Conservation (phyloP, 192 early-diverging fungal genomes). For the Bifiguratus adelaidae region DNA sequence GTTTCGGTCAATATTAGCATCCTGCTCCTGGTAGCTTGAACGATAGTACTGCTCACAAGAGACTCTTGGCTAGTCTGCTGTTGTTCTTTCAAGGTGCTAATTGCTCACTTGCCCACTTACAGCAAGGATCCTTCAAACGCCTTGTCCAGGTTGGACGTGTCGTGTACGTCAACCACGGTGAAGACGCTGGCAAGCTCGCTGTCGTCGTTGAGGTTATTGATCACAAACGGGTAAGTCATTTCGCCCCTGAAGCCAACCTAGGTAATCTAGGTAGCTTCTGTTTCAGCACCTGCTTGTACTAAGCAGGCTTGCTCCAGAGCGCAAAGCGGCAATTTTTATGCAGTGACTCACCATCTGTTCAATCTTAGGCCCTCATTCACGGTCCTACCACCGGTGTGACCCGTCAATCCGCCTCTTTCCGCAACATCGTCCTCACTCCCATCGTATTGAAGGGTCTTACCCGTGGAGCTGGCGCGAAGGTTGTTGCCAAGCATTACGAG, state of each 20-base stretch:
- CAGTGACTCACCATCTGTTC: neutral
- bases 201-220: slow-evolving; percentile 99
- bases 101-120: slow-evolving; percentile 19
- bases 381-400: slow-evolving; percentile 91
- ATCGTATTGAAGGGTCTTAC: slow-evolving; percentile 78
- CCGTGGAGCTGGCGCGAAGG: slow-evolving; percentile 63
- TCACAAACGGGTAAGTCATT: slow-evolving; percentile 79
- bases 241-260: no score
- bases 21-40: no score
- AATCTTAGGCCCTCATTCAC: slow-evolving; percentile 77
- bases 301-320: no score
- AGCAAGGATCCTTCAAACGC: slow-evolving; percentile 67
- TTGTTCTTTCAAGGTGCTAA: neutral
- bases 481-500: slow-evolving; percentile 73
- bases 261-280: no score
- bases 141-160: slow-evolving; percentile 98
- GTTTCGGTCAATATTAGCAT: no score
- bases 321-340: no score
- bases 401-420: slow-evolving; percentile 82
- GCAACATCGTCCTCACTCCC: slow-evolving; percentile 85
- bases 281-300: neutral
- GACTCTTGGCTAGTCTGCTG: no score
- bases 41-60: no score
- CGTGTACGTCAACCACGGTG: slow-evolving; percentile 90
- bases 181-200: slow-evolving; percentile 93